Conservation (phyloP, 768 basidiomycete genomes). For the Porphyrellus cyaneotinctus region DNA sequence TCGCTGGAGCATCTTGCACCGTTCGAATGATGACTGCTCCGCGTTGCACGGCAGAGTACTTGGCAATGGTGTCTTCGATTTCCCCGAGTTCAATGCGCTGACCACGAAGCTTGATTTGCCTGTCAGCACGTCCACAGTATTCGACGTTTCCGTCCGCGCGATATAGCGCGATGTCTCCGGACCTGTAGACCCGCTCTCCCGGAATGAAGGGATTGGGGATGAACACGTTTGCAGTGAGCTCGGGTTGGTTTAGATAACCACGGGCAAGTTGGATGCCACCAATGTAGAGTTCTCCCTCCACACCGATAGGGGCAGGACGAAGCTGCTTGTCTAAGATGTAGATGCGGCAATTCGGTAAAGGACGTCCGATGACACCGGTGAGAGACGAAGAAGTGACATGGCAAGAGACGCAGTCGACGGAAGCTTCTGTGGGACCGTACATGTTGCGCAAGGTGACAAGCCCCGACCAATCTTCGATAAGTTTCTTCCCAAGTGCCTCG, state of each 20-base stretch:
- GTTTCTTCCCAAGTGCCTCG: constrained; percentile 21
- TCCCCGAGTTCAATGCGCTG: constrained; percentile 34
- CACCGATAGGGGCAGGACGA: constrained; percentile 27
- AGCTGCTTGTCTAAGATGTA: constrained; percentile 29
- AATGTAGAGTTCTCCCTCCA: constrained; percentile 24
- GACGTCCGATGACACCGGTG: constrained; percentile 28
- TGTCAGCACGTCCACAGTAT: constrained; percentile 32
- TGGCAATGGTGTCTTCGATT: constrained; percentile 30
- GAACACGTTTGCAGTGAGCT: constrained; percentile 28
- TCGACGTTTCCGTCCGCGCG: constrained; percentile 28
- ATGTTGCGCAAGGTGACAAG: constrained; percentile 29
- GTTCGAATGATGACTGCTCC: constrained; percentile 25
- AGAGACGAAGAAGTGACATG: constrained; percentile 20
- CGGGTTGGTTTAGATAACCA: constrained; percentile 23
- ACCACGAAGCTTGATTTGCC: constrained; percentile 34
- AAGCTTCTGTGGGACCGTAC: constrained; percentile 34
- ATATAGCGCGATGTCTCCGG: constrained; percentile 30
- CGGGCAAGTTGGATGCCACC: constrained; percentile 21
- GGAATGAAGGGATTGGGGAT: constrained; percentile 28
- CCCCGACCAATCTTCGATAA: constrained; percentile 24
- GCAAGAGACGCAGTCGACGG: constrained; percentile 29
- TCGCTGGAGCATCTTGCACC: constrained; percentile 27
- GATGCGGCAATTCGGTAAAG: constrained; percentile 28
- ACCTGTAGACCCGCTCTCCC: constrained; percentile 30
- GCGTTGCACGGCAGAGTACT: constrained; percentile 19